A percentile compares a stretch with the other conserved stretches of the same genome.
These are phyloP conservation scores for Echinosophora koreensis DNA, from an alignment of 306 rosid species.

Conservation along the genomic window DNA sequence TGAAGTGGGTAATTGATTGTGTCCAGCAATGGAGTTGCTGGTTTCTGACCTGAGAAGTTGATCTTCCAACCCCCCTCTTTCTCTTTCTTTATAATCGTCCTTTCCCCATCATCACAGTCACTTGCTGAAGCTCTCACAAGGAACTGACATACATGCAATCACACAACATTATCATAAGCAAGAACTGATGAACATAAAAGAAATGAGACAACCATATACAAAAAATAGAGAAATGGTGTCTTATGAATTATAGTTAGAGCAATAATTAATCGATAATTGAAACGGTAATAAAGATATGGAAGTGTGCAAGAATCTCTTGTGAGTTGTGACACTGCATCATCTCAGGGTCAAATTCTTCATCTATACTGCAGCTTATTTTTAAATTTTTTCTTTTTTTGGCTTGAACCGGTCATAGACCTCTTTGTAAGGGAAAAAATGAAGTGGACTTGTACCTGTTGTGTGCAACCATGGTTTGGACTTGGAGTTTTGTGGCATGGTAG, in stretches of 20 bases:
- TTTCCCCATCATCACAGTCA: conserved; percentile 45
- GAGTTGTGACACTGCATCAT: neutral
- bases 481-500: conserved; percentile 40
- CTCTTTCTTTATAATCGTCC: conserved; percentile 52
- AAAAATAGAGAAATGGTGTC: neutral
- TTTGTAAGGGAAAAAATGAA: neutral
- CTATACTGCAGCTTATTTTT: neutral
- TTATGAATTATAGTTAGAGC: too few relatives aligned
- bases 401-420: neutral
- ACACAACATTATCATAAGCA: conserved; percentile 19
- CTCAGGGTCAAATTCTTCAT: neutral
- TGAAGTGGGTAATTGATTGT: conserved; percentile 70
- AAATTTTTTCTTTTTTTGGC: too few relatives aligned
- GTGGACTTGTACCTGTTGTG: conserved; percentile 55
- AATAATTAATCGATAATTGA: neutral
- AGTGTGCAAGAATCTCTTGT: neutral
- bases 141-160: conserved; percentile 48
- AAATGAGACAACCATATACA: neutral
- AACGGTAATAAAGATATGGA: neutral
- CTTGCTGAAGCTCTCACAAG: conserved; percentile 56
- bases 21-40: conserved; percentile 77
- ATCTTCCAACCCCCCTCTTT: conserved; percentile 60
- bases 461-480: conserved; percentile 38
- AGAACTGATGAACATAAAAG: neutral
- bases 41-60: conserved; percentile 61